phyloP scores from a whole-genome alignment of 108 stramenopile species.

The Nannochloropsis gaditana region DNA sequence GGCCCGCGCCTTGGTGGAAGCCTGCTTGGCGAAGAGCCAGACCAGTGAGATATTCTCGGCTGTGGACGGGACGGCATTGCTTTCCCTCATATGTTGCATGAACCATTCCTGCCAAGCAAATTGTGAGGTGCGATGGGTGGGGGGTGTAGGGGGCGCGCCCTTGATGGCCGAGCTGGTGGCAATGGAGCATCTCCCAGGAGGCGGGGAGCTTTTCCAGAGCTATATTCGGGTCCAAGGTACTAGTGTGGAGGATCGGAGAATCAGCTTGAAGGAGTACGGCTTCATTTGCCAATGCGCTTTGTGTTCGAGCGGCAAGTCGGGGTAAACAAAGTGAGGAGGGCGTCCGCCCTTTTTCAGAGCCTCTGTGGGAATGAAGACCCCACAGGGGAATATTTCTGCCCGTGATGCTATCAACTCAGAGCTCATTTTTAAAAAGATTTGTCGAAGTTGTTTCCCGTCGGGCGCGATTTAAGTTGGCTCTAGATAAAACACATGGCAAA shows the following conservation, averaged over 20 bases:
- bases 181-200: slow-evolving; percentile 57
- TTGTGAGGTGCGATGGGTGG: slow-evolving; percentile 20
- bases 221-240: slow-evolving; percentile 59
- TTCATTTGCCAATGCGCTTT: slow-evolving; percentile 63
- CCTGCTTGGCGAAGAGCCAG: not conserved
- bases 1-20: not conserved
- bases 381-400: too few species aligned
- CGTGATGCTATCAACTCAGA: too few species aligned
- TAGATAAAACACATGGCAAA: too few species aligned
- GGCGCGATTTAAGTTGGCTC: too few species aligned
- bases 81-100: slow-evolving; percentile 66
- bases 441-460: too few species aligned
- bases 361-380: too few species aligned
- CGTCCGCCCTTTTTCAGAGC: too few species aligned
- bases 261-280: slow-evolving; percentile 66
- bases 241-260: slow-evolving; percentile 52
- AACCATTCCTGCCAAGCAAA: slow-evolving; percentile 62
- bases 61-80: slow-evolving; percentile 78
- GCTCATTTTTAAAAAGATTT: too few species aligned
- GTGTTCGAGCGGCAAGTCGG: slow-evolving; percentile 8
- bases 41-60: slow-evolving; percentile 29
- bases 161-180: slow-evolving; percentile 63
- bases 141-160: slow-evolving; percentile 36
- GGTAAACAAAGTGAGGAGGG: too few species aligned
- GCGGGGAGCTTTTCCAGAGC: slow-evolving; percentile 72